Conservation (phyloP, 1,284 basidiomycete species). For the Cryptococcus amylolentus region DNA sequence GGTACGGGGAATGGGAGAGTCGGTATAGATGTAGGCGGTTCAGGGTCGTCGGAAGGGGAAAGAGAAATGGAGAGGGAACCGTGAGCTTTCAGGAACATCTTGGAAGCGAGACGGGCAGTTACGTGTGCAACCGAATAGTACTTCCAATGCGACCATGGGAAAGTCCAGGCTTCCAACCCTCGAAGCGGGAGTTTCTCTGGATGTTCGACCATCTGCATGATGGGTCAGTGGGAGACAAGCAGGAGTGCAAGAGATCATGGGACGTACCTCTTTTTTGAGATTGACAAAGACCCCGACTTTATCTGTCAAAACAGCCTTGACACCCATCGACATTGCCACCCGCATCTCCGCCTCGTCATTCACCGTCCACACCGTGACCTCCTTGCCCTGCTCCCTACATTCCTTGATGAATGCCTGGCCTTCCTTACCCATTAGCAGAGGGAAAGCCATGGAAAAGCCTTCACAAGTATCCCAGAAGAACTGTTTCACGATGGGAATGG, state of each 20-base stretch:
- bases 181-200: slow-evolving; percentile 28
- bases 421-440: slow-evolving; percentile 65
- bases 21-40: neutral
- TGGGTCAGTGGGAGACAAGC: neutral
- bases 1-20: neutral
- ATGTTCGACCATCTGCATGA: slow-evolving; percentile 29
- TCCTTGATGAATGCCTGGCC: slow-evolving; percentile 67
- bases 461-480: slow-evolving; percentile 93
- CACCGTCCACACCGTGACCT: slow-evolving; percentile 93
- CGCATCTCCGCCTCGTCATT: slow-evolving; percentile 91
- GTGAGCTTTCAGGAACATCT: slow-evolving; percentile 36
- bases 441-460: slow-evolving; percentile 84
- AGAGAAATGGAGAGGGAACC: slow-evolving; percentile 20
- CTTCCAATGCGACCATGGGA: slow-evolving; percentile 47
- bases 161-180: slow-evolving; percentile 33
- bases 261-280: slow-evolving; percentile 43
- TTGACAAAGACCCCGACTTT: slow-evolving; percentile 40
- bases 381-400: slow-evolving; percentile 77
- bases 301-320: slow-evolving; percentile 89
- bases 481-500: slow-evolving; percentile 63
- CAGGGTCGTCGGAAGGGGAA: slow-evolving; percentile 5
- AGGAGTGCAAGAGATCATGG: neutral
- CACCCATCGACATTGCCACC: slow-evolving; percentile 84
- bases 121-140: slow-evolving; percentile 48
- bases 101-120: slow-evolving; percentile 24